Evolutionary conservation across 495 filamentous ascomycete genomes (phyloP), one percentile per base, ranked within the genome.

Genomic region (Evansstolkia leycettana): DNA sequence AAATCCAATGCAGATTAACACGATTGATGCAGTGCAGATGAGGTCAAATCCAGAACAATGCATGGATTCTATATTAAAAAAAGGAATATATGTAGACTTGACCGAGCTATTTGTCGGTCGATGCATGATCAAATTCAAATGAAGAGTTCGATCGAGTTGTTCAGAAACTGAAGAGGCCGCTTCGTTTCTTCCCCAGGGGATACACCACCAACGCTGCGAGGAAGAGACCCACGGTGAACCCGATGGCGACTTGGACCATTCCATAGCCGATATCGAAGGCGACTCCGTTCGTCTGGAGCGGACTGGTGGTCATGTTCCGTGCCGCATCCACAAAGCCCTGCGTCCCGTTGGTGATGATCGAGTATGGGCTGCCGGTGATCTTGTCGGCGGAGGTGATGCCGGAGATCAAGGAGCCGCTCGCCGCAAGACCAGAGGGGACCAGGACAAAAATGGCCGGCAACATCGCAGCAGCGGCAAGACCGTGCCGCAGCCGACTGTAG

Each of bases 371-470:
- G 1, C 57, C 56, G 9, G 73, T 80, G 37, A 96, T 76, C 46
- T 85, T 71, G 47, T 94, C 76, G 1, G 86, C 89, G 10, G 75
- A 78, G n/a, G 74, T 75, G 26, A 98, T 68, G 6, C 90, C 89
- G n/a, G 74, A 77, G 10, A 98, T 66, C 39, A 95, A 58, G 7
- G 78, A 84, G 1, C 89, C 89, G 19, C 75, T 75, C 3, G 85
- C 86, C 1, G 90, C 84, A 9, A 98, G 67, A 3, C 88, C 89
- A 10, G 80, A 86, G 2, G 89, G 89, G 4, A 98, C 90, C 35
- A 90, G 83, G 4, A 98, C 89, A 46, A 93, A 93, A 41, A 98
- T 94, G 3, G 84, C 89, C 1, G 89, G 89, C 0, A 96, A 60
- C 60, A 98, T 81, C 5, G 84, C 82, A 1, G 84, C 84, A 1